These are phyloP conservation scores for Aspergillaceae sp. DNA, from an alignment of 2,329 filamentous ascomycete genomes.

Conservation along the genomic window DNA sequence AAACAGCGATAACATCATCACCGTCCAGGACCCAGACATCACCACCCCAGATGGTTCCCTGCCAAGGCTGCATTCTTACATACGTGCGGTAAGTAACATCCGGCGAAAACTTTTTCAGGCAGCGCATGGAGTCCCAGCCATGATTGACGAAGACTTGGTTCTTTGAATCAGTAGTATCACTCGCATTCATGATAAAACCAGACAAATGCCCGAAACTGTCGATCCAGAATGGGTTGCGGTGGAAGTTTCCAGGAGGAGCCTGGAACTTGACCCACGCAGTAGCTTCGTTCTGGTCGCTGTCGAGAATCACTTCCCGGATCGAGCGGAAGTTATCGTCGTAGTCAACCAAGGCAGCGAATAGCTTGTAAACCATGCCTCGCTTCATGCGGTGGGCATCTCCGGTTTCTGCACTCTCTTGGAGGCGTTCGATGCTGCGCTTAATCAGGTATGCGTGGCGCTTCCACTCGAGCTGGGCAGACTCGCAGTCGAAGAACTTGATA, in stretches of 20 bases:
- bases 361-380: slow-evolving; percentile 70
- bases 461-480: slow-evolving; percentile 17
- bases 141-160: slow-evolving; percentile 55
- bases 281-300: slow-evolving; percentile 48
- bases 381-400: slow-evolving; percentile 65
- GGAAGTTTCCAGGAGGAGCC: slow-evolving; percentile 48
- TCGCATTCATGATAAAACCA: slow-evolving; percentile 54
- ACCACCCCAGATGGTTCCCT: slow-evolving; percentile 48
- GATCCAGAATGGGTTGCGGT: slow-evolving; percentile 52
- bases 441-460: slow-evolving; percentile 59
- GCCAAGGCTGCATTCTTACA: slow-evolving; percentile 50
- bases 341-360: slow-evolving; percentile 51
- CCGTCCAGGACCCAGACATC: slow-evolving; percentile 55
- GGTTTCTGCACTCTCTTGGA: slow-evolving; percentile 52
- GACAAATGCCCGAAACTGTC: slow-evolving; percentile 51
- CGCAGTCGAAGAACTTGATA: slow-evolving; percentile 26
- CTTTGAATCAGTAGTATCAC: slow-evolving; percentile 50
- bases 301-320: slow-evolving; percentile 52
- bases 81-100: slow-evolving; percentile 51
- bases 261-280: slow-evolving; percentile 48
- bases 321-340: slow-evolving; percentile 50
- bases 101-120: slow-evolving; percentile 44
- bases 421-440: slow-evolving; percentile 51
- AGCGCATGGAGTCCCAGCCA: slow-evolving; percentile 53
- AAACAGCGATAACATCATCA: slow-evolving; percentile 50